Percentiles rank a stretch among this genome's conserved stretches.
These are phyloP conservation scores for Pouteria glomerata DNA, from an alignment of 148 eudicot species.

Conservation along the genomic window DNA sequence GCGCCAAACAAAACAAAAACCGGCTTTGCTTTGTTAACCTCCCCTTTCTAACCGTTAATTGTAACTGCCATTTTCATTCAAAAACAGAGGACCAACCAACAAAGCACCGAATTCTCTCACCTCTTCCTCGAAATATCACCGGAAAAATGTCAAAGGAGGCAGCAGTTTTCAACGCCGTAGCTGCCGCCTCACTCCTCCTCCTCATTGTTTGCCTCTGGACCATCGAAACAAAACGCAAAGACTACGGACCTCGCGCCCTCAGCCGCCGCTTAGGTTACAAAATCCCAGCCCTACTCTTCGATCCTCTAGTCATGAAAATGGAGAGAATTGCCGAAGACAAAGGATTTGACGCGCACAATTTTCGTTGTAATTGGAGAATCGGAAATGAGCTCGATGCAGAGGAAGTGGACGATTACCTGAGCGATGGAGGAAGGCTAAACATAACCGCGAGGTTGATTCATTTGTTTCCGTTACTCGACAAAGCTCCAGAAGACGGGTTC, in stretches of 20 bases:
- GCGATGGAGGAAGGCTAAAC: conserved; percentile 39
- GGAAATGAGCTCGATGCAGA: background rate
- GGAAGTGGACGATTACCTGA: conserved; percentile 18
- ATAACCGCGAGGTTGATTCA: conserved; percentile 28
- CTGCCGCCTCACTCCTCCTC: conserved; percentile 38
- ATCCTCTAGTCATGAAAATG: conserved; percentile 26
- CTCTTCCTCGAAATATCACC: background rate
- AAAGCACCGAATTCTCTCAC: background rate
- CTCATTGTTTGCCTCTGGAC: conserved; percentile 8
- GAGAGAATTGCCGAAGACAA: conserved; percentile 20
- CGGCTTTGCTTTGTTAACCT: background rate
- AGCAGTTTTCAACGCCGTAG: conserved; percentile 25
- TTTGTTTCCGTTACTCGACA: conserved; percentile 36
- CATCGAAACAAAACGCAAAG: background rate
- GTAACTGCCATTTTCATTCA: background rate
- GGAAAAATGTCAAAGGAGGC: conserved; percentile 39
- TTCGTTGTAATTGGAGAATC: background rate
- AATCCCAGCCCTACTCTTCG: conserved; percentile 21
- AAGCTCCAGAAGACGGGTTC: conserved; percentile 28
- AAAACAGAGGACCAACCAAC: background rate
- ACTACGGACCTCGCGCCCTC: background rate
- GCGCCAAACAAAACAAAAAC: too few relatives aligned
- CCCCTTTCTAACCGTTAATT: conserved; percentile 4
- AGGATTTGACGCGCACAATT: background rate
- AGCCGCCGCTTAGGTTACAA: conserved; percentile 22